Conservation (phyloP, 2,329 filamentous ascomycete genomes). For the Macrophomina pseudophaseolina region DNA sequence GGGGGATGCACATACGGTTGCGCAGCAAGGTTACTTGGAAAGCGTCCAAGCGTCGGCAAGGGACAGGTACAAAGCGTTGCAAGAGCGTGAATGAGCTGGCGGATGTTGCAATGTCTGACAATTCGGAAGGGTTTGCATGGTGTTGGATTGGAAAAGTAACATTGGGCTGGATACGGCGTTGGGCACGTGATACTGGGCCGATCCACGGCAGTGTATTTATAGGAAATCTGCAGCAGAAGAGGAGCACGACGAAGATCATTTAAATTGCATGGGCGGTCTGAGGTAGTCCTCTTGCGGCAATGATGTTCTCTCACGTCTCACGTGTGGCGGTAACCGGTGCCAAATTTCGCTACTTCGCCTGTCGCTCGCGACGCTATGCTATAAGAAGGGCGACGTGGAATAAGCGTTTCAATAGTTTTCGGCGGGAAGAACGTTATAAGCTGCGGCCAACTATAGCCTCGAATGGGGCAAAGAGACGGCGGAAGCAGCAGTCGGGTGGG, state of each 20-base stretch:
- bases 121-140: not conserved
- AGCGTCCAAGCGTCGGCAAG: conserved; percentile 70
- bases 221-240: not conserved
- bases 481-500: not conserved
- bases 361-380: not conserved
- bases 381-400: not conserved
- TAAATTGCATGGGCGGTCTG: not conserved
- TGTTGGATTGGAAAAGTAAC: not conserved
- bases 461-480: not conserved
- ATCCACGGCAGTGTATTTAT: conserved; percentile 8
- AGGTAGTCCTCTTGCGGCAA: not conserved
- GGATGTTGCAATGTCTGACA: not conserved
- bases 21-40: conserved; percentile 66
- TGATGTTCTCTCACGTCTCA: conserved; percentile 18
- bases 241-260: not conserved
- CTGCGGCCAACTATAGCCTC: not conserved
- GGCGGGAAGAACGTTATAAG: conserved; percentile 5
- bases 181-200: not conserved
- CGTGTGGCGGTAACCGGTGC: not conserved
- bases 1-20: conserved; percentile 70
- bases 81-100: not conserved
- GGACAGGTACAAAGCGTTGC: conserved; percentile 51
- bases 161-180: not conserved
- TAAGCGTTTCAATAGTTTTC: conserved; percentile 12
- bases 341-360: not conserved